phyloP scores from a whole-genome alignment of 148 eudicot species.

The Salicornia ramosissima region DNA sequence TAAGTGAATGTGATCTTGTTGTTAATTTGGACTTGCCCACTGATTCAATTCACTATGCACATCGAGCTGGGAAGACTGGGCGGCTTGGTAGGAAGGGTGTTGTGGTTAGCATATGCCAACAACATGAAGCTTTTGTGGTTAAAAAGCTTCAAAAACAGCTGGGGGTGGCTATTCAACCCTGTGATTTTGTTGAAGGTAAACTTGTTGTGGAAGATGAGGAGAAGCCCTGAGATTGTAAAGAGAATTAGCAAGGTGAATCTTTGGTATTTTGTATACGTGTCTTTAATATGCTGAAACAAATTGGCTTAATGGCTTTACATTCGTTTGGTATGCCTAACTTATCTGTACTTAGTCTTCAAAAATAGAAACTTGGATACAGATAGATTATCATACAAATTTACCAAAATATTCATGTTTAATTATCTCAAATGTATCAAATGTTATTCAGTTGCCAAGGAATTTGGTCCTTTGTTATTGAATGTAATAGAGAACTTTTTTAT shows the following conservation, averaged over 20 bases:
- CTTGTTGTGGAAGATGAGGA: conserved; percentile 48
- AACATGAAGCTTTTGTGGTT: conserved; percentile 71
- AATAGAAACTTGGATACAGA: no score
- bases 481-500: no score
- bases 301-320: no score
- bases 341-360: no score
- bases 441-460: no score
- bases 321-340: no score
- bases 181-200: conserved; percentile 77
- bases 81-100: conserved; percentile 84
- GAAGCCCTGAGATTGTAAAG: neutral
- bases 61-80: conserved; percentile 93
- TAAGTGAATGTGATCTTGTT: conserved; percentile 92
- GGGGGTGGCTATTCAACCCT: conserved; percentile 54
- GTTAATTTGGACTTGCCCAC: conserved; percentile 86
- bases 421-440: no score
- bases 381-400: no score
- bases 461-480: no score
- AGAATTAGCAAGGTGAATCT: neutral
- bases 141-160: conserved; percentile 86
- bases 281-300: no score
- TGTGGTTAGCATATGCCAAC: conserved; percentile 83
- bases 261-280: neutral
- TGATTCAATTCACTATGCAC: conserved; percentile 82
- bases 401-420: no score